Evolutionary conservation across 2,329 filamentous ascomycete species (phyloP).

Genomic region (Daldinia sp.): DNA sequence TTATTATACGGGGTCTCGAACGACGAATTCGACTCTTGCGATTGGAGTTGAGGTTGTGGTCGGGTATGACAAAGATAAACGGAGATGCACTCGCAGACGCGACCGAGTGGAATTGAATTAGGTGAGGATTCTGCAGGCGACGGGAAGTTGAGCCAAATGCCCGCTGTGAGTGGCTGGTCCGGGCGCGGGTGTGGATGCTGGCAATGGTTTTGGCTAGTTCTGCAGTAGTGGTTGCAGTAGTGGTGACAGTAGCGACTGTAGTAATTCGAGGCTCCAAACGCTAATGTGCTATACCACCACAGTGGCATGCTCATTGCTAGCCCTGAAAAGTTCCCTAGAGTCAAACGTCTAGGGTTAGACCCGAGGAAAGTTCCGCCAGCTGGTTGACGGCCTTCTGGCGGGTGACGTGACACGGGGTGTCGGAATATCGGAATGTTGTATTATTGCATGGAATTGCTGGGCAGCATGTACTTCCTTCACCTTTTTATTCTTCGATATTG

Average conservation of each 20-base stretch:
- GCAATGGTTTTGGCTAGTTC: background rate
- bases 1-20: conserved; percentile 15
- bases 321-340: conserved; percentile 14
- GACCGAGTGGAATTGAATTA: conserved; percentile 20
- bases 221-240: background rate
- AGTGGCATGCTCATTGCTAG: conserved; percentile 33
- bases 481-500: conserved; percentile 12
- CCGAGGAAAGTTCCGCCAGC: conserved; percentile 14
- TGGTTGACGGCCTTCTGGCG: conserved; percentile 20
- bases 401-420: conserved; percentile 6
- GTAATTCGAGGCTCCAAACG: conserved; percentile 21
- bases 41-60: conserved; percentile 23
- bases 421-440: conserved; percentile 16
- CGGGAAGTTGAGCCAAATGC: background rate
- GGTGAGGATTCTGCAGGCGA: conserved; percentile 28
- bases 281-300: conserved; percentile 26
- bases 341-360: conserved; percentile 2
- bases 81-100: conserved; percentile 1
- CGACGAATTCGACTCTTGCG: conserved; percentile 11
- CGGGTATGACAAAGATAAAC: conserved; percentile 31
- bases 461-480: conserved; percentile 5
- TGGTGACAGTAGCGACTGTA: background rate
- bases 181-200: background rate
- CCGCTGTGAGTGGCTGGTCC: conserved; percentile 25
- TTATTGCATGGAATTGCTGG: conserved; percentile 26